Evolutionary conservation across 2,329 filamentous ascomycete genomes (phyloP).

Genomic region (Scedosporium boydii): DNA sequence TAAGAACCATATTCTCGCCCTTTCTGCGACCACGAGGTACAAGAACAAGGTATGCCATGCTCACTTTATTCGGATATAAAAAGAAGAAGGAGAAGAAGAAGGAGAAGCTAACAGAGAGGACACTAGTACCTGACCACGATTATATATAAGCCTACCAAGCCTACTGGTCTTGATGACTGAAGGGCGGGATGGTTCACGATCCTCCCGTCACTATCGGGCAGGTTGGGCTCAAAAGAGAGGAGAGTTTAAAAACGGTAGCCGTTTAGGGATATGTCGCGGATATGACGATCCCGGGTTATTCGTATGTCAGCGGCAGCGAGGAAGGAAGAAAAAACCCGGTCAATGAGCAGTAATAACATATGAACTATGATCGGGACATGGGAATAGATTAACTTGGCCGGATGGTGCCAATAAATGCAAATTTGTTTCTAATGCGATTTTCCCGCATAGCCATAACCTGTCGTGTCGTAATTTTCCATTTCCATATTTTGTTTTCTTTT

Average conservation of each 20-base stretch:
- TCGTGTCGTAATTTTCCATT: neutral
- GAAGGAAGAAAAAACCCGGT: neutral
- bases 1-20: slow-evolving; percentile 89
- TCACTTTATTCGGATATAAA: neutral
- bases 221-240: slow-evolving; percentile 5
- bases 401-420: neutral
- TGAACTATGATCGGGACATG: neutral
- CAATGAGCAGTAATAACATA: neutral
- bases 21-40: slow-evolving; percentile 94
- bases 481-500: neutral
- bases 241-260: no score
- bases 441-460: neutral
- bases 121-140: slow-evolving; percentile 89
- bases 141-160: slow-evolving; percentile 95
- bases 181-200: neutral
- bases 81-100: neutral
- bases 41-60: slow-evolving; percentile 67
- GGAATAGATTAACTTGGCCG: neutral
- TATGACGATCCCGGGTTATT: no score
- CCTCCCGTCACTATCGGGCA: no score
- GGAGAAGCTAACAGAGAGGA: neutral
- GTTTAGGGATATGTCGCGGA: no score
- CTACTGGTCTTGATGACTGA: slow-evolving; percentile 36
- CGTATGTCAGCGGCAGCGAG: neutral
- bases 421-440: neutral